These are phyloP conservation scores for Aurifilum marmelostoma DNA, from an alignment of 2,329 filamentous ascomycete species.

Conservation along the genomic window DNA sequence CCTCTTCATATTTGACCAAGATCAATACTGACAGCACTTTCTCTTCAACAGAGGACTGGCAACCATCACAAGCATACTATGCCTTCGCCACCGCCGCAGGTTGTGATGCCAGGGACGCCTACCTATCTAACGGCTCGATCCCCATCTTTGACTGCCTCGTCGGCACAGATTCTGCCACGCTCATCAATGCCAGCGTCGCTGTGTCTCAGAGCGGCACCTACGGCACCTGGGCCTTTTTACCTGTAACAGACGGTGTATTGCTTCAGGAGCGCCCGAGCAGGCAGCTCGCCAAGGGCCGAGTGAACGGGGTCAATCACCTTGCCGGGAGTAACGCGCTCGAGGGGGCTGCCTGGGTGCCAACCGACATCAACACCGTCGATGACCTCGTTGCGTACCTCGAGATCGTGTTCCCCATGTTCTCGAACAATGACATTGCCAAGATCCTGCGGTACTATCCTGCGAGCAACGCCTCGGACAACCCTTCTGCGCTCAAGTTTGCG, in stretches of 20 bases:
- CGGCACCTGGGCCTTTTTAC: conserved; percentile 10
- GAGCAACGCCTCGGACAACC: conserved; percentile 9
- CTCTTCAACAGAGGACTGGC: conserved; percentile 12
- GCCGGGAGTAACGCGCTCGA: conserved; percentile 15
- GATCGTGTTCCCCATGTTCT: conserved; percentile 13
- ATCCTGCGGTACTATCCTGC: conserved; percentile 13
- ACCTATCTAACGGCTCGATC: conserved; percentile 5
- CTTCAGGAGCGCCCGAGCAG: conserved; percentile 3
- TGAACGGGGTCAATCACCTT: conserved; percentile 14
- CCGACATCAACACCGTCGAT: not conserved
- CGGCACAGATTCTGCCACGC: not conserved
- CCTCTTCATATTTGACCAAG: not conserved
- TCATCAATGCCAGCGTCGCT: conserved; percentile 8
- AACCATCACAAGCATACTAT: conserved; percentile 19
- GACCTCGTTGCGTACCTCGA: conserved; percentile 10
- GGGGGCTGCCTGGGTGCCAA: conserved; percentile 1
- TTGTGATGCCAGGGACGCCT: conserved; percentile 10
- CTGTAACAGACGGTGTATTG: conserved; percentile 11
- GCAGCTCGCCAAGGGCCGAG: conserved; percentile 11
- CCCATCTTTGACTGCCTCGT: conserved; percentile 19
- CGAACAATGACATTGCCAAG: conserved; percentile 17
- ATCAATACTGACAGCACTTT: not conserved
- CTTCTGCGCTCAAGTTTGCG: not conserved
- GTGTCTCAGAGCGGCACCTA: conserved; percentile 15
- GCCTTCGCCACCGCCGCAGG: conserved; percentile 12